Base-by-base conservation (phyloP, 1,139 yeast species). In the Pichia sp. region DNA sequence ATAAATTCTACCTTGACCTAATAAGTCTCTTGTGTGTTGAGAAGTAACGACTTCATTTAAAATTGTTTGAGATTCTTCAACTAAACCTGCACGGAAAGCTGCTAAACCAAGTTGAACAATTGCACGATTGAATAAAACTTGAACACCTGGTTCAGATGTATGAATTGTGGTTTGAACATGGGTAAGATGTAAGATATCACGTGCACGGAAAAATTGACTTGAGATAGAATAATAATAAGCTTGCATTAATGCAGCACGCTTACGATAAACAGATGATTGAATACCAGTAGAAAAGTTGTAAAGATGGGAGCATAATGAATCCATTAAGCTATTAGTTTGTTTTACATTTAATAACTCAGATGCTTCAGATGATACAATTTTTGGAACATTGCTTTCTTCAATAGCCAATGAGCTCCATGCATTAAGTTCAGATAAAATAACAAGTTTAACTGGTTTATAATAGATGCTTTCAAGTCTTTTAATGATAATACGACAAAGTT, bases 101-200 rank as follows among this genome's bases (percentile, higher is more conserved):
- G 95, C 82, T 55, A 94, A 75, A 50, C 98, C 99, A 55, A 94
- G 77, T 69, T 94, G 98, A 51, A 89, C 97, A 56, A 94, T 76
- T 16, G 96, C 89, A 67, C 99, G 79, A 73, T 94, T 94, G 74
- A 87, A 94, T 59, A 87, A 75, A 47, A 92, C 90, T 73, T 92
- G 98, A 56, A 92, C 71, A 38, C 82, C 71, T 34, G 95, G 80
- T 59, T 92, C 97, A 39, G 95, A 83, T 43, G 80, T 76, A 66
- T 87, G 87, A 58, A 92, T 87, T 40, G 84, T 74, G 37, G 84
- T 73, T 69, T 87, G 95, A 58, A 90, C 72, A 64, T 87, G 94
- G 20, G 96, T 85, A 69, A 80, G 74, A 59, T 90, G 75, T 66
- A 92, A 76, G 77, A 90, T 78, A 54, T 87, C 95, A 64, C 94